phyloP scores from a whole-genome alignment of 768 basidiomycete species.

The Boletus sp. region DNA sequence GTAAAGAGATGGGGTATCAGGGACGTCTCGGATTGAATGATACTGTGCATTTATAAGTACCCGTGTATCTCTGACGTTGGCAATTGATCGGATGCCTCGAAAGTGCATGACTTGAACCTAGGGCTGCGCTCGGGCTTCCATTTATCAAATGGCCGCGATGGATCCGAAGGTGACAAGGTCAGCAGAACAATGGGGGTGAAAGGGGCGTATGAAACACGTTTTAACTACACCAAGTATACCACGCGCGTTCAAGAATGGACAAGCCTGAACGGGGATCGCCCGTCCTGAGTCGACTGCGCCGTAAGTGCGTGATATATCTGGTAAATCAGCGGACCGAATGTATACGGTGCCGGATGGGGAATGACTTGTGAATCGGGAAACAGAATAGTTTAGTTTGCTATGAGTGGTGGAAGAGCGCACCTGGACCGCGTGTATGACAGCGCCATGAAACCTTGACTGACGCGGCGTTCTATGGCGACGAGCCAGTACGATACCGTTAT shows the following conservation, averaged over 20 bases:
- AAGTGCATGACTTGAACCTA: conserved; percentile 25
- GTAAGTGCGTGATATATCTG: conserved; percentile 29
- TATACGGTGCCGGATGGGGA: conserved; percentile 26
- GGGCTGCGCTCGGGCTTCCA: conserved; percentile 32
- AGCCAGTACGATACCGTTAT: conserved; percentile 24
- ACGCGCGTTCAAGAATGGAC: conserved; percentile 27
- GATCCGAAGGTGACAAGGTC: conserved; percentile 21
- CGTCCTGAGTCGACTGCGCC: conserved; percentile 16
- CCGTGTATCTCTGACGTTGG: conserved; percentile 30
- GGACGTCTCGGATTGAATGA: conserved; percentile 20
- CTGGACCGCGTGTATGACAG: conserved; percentile 32
- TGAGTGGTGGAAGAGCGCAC: conserved; percentile 28
- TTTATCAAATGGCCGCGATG: conserved; percentile 35
- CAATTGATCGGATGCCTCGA: conserved; percentile 33
- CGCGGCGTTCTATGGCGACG: conserved; percentile 30
- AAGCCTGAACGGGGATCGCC: conserved; percentile 19
- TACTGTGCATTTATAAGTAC: conserved; percentile 29
- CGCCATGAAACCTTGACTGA: conserved; percentile 37
- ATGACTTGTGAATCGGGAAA: conserved; percentile 20
- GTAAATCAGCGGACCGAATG: conserved; percentile 30
- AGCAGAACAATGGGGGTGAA: conserved; percentile 24
- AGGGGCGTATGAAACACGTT: conserved; percentile 35
- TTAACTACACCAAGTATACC: conserved; percentile 17
- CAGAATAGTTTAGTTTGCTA: conserved; percentile 20
- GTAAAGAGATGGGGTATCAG: conserved; percentile 29